Evolutionary conservation across 345 rosid genomes (phyloP).

Genomic region (Bretschneidera sinensis): DNA sequence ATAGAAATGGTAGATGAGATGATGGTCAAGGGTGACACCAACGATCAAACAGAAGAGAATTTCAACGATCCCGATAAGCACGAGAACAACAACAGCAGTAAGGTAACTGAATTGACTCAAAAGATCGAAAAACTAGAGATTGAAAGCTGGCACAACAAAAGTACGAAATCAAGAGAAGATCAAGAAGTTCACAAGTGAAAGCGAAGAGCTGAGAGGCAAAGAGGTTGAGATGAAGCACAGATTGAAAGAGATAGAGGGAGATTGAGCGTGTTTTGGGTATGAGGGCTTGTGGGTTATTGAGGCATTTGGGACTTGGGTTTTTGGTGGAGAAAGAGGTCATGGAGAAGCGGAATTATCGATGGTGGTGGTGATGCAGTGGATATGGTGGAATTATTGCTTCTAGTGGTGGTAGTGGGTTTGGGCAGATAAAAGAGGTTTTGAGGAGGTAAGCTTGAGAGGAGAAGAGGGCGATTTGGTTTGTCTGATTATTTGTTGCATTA

Average conservation of each 20-base stretch:
- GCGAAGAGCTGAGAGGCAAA: conserved; percentile 25
- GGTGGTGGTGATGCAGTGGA: too few relatives aligned
- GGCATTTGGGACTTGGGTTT: conserved; percentile 44
- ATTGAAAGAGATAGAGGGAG: conserved; percentile 22
- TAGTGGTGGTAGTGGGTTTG: too few relatives aligned
- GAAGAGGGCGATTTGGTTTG: conserved; percentile 36
- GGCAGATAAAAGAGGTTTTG: conserved; percentile 43
- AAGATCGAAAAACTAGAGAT: conserved; percentile 38
- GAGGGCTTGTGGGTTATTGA: too few relatives aligned
- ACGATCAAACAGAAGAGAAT: conserved; percentile 24
- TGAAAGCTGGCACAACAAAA: conserved; percentile 33
- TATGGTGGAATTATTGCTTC: too few relatives aligned
- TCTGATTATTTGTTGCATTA: too few relatives aligned
- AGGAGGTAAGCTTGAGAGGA: conserved; percentile 34
- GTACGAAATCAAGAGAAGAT: conserved; percentile 24
- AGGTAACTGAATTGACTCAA: conserved; percentile 21
- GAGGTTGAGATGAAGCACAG: conserved; percentile 24
- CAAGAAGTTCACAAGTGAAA: conserved; percentile 18
- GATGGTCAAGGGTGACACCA: conserved; percentile 26
- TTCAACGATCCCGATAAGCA: conserved; percentile 25
- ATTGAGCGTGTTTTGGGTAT: too few relatives aligned
- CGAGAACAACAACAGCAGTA: conserved; percentile 12
- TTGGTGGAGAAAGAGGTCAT: conserved; percentile 36
- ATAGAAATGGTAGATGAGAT: conserved; percentile 33
- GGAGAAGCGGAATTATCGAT: too few relatives aligned